These are phyloP conservation scores for Pyrenochaeta sp. DNA, from an alignment of 2,329 filamentous ascomycete genomes.

Conservation along the genomic window DNA sequence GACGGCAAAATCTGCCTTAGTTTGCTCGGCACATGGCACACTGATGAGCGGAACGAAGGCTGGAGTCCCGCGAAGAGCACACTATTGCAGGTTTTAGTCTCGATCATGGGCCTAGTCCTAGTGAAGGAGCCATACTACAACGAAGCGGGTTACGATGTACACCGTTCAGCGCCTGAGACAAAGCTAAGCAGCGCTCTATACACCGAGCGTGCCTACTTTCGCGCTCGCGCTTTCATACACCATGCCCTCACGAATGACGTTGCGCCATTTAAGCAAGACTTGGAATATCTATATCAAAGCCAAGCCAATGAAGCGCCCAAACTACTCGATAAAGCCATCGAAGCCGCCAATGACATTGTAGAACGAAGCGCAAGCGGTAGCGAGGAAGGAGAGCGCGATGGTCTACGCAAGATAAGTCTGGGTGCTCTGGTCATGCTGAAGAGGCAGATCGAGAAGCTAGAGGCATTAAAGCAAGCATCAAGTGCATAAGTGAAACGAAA, in stretches of 20 bases:
- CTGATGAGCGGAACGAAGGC: constrained; percentile 59
- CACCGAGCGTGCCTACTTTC: constrained; percentile 63
- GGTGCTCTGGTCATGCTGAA: constrained; percentile 57
- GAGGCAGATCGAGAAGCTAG: constrained; percentile 51
- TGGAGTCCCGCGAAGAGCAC: constrained; percentile 65
- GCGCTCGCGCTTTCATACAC: constrained; percentile 61
- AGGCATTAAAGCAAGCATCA: constrained; percentile 21
- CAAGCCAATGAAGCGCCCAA: constrained; percentile 44
- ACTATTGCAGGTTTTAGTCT: constrained; percentile 66
- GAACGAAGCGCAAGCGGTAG: constrained; percentile 44
- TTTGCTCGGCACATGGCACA: constrained; percentile 68
- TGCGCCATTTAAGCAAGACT: constrained; percentile 59
- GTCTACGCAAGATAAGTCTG: constrained; percentile 56
- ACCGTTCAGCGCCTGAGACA: constrained; percentile 57
- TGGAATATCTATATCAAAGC: constrained; percentile 61
- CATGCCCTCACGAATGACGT: constrained; percentile 55
- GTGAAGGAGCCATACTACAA: constrained; percentile 70
- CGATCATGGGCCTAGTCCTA: constrained; percentile 64
- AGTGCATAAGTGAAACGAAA: not conserved
- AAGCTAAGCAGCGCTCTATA: constrained; percentile 59
- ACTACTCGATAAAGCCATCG: constrained; percentile 56
- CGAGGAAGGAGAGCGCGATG: constrained; percentile 49
- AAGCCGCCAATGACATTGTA: constrained; percentile 53
- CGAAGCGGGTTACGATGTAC: constrained; percentile 68
- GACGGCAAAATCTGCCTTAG: constrained; percentile 69